Percentiles rank a stretch among this genome's conserved stretches.
Conservation (phyloP, 108 stramenopile genomes). For the Poteriospumella lacustris region DNA sequence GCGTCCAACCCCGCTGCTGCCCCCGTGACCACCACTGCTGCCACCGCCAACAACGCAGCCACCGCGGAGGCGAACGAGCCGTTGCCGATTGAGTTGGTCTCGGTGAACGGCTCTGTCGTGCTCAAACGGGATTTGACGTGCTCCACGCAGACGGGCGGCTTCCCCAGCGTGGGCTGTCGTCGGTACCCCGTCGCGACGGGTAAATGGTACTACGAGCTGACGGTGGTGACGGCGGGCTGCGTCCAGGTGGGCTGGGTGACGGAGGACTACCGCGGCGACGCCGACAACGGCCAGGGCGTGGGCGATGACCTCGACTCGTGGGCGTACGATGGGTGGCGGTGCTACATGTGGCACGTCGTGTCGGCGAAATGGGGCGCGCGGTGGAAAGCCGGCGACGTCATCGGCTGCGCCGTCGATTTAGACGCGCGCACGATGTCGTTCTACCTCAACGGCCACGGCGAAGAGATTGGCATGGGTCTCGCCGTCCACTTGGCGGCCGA, state of each 20-base stretch:
- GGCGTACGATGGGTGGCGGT: slow-evolving; percentile 90
- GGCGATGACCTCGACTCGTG: slow-evolving; percentile 86
- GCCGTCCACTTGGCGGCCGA: no score
- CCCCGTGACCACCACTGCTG: background rate
- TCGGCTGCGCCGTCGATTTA: slow-evolving; percentile 80
- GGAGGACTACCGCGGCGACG: slow-evolving; percentile 71
- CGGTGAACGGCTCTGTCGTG: background rate
- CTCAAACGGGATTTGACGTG: background rate
- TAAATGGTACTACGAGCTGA: slow-evolving; percentile 90
- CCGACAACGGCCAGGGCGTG: slow-evolving; percentile 78
- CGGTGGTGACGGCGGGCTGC: slow-evolving; percentile 78
- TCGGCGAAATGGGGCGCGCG: slow-evolving; percentile 84
- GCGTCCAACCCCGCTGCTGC: background rate
- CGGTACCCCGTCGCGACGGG: slow-evolving; percentile 56
- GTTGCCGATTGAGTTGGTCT: background rate
- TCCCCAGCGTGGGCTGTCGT: slow-evolving; percentile 31
- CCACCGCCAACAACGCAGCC: background rate
- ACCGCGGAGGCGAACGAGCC: background rate
- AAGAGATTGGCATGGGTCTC: slow-evolving; percentile 33
- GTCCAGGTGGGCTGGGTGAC: slow-evolving; percentile 90
- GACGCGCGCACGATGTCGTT: slow-evolving; percentile 74
- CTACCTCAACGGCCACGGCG: slow-evolving; percentile 68
- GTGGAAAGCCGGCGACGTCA: slow-evolving; percentile 79
- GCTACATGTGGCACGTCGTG: slow-evolving; percentile 79
- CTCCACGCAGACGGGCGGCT: slow-evolving; percentile 18